Base-by-base conservation (phyloP, 805 yeast genomes). In the Schwanniomyces polymorphus region DNA sequence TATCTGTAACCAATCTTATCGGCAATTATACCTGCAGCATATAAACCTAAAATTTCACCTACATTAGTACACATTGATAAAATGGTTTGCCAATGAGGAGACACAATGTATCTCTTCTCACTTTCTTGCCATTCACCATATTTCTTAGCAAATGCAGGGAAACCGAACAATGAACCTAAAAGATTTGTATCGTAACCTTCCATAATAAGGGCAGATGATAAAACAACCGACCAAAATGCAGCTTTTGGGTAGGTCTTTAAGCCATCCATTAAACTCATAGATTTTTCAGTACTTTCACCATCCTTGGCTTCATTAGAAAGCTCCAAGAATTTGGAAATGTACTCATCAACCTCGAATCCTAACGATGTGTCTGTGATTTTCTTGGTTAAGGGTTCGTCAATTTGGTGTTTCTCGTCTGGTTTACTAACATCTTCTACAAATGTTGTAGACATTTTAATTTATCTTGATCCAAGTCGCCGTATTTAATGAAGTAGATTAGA, bases 31-130 rank as follows among this genome's bases (percentile, higher is more conserved):
- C 81, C 80, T 21, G 72, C 72, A 28, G 64, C 46, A 44, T 70
- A 65, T 41, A 76, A 65, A 14, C 82, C 83, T 12, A 76, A 49
- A 44, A 79, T 64, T 46, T 68, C 68, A 33, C 79, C 79, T 25
- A 65, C 41, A 38, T 38, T 25, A 17, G 14, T 18, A 12, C 41
- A 38, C 41, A 78, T 66, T 29, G 67, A 57, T 45, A 70, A 61
- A 29, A 64, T 60, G 21, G 74, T 69, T 53, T 70, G 75, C 66
- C 70, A 64, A 34, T 60, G 58, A 31, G 70, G 64, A 5, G 72
- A 66, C n/a, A 70, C 51, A 49, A 68, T 59, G 49, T 66, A 68
- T 5, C 43, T 46, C 34, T 45, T 59, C 11, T 17, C 14, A 1
- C 52, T 60, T 3, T 64, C 65, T 50, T 53, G 61, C 45, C 51